These are phyloP conservation scores for Piper betle DNA, from an alignment of 164 flowering plant species.

Conservation along the genomic window DNA sequence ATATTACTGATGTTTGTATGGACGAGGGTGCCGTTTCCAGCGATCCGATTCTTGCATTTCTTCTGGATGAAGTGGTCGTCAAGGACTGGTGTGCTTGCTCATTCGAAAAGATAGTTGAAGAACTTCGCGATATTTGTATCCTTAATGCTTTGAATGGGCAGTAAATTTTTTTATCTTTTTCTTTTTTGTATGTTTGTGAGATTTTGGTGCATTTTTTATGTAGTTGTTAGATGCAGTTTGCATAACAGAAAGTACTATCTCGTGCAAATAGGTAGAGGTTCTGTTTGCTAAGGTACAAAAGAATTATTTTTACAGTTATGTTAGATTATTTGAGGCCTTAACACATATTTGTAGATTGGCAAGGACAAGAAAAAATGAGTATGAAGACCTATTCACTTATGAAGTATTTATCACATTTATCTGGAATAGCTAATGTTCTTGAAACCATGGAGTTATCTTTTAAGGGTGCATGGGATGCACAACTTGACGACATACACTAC, in stretches of 20 bases:
- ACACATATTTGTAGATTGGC: slow-evolving; percentile 38
- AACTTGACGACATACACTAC: slow-evolving; percentile 53
- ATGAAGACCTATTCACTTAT: slow-evolving; percentile 29
- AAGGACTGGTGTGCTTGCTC: slow-evolving; percentile 90
- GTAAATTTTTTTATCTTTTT: neutral
- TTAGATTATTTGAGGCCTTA: slow-evolving; percentile 14
- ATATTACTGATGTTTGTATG: slow-evolving; percentile 97
- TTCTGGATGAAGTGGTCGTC: slow-evolving; percentile 95
- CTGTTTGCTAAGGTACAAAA: too few relatives aligned
- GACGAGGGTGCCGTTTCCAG: slow-evolving; percentile 98
- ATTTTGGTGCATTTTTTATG: neutral
- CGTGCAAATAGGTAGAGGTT: neutral
- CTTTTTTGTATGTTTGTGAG: neutral
- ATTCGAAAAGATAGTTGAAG: slow-evolving; percentile 37
- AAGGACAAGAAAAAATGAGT: slow-evolving; percentile 43
- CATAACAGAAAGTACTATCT: neutral
- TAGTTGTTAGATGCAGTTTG: neutral
- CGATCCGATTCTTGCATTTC: slow-evolving; percentile 81
- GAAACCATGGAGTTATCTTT: slow-evolving; percentile 80
- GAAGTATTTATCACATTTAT: slow-evolving; percentile 37
- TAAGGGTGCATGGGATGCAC: slow-evolving; percentile 50
- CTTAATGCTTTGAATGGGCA: slow-evolving; percentile 10
- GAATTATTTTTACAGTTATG: neutral
- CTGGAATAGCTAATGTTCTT: slow-evolving; percentile 59
- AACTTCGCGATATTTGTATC: slow-evolving; percentile 74